Base-by-base conservation (phyloP, 2,329 filamentous ascomycete genomes). In the Aspergillus sp. region DNA sequence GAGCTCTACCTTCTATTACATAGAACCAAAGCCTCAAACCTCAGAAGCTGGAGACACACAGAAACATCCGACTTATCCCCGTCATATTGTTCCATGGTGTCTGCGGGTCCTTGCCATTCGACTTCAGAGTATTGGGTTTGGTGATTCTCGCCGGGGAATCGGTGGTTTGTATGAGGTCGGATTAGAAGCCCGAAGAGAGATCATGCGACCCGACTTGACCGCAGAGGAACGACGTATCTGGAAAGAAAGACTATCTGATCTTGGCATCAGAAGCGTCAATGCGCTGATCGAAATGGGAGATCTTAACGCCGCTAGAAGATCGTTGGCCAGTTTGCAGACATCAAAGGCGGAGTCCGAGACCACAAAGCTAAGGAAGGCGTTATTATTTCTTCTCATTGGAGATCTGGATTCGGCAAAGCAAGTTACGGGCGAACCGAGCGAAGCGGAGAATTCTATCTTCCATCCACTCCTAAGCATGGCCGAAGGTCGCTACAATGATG, bases 161-260 rank as follows among this genome's bases (percentile, higher is more conserved):
- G 93, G 94, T 80, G 89, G 88, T 42, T 90, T 96, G 68, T 96
- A 96, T 67, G 91, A 96, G 57, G 80, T 97, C 2, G 91, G 87
- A 0, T 75, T 88, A 7, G 91, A 96, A 70, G 90, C 89, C 2
- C 80, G 91, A 16, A 75, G 77, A 2, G 80, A 81, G 52, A 76
- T 89, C 4, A 72, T 76, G 16, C 77, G 74, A 29, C 79, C 83
- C 0, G 73, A 68, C 11, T 67, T 71, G 36, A 79, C 81, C 9
- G 77, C 81, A 47, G 78, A 84, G 1, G 82, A 83, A 19, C 75
- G 79, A 14, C 76, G 80, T 58, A 61, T 88, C 5, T 97, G 93
- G 93, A 85, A 83, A 58, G 73, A 74, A 1, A 76, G 93, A 21
- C 78, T 97, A 1, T 75, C 79, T 1, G 91, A 97, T 57, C 77